A percentile compares a stretch with the other conserved stretches of the same genome.
Conservation (phyloP, 257 asterid species). For the Solanum lignicaule region DNA sequence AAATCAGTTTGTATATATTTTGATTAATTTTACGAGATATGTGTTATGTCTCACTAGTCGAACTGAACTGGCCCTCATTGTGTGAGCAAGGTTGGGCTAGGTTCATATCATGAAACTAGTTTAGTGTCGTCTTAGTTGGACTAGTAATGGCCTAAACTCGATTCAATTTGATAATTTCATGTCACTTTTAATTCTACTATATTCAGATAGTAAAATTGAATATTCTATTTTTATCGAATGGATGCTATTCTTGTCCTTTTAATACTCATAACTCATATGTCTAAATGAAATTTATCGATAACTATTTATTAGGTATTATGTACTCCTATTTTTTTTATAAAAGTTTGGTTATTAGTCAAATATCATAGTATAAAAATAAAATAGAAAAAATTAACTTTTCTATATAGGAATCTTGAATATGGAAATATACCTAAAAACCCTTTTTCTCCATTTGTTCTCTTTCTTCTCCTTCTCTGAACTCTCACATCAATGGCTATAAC, state of each 20-base stretch:
- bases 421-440: neutral
- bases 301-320: no score
- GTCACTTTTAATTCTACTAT: no score
- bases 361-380: no score
- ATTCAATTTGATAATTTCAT: no score
- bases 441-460: neutral
- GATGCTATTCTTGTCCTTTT: no score
- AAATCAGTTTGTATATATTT: fast-evolving
- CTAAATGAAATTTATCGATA: no score
- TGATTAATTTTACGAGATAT: no score
- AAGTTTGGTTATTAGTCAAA: no score
- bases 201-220: no score
- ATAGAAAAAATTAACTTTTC: no score
- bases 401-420: neutral
- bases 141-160: neutral
- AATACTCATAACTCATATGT: no score
- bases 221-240: neutral
- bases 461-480: neutral
- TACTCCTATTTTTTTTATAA: no score
- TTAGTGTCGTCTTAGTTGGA: neutral
- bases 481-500: neutral
- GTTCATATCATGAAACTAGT: neutral
- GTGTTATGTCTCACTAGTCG: neutral
- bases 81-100: fast-evolving
- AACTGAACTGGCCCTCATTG: neutral